Evolutionary conservation across 768 basidiomycete genomes (phyloP), one percentile per base, ranked within the genome.

Genomic region (Udeniomyces megalosporus): DNA sequence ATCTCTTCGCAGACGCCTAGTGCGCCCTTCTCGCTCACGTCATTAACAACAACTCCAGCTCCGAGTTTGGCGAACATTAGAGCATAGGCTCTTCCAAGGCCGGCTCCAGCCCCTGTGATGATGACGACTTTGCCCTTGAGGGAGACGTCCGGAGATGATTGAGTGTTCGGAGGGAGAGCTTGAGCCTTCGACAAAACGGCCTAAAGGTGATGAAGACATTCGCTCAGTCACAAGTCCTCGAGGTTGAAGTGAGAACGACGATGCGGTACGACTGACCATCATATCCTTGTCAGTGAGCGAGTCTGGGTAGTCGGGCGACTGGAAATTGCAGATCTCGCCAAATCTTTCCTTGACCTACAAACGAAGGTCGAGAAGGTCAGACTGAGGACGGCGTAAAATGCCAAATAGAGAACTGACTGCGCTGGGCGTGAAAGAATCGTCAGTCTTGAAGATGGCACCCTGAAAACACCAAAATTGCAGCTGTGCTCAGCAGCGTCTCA

Each of bases 31-130:
- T 84, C 85, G 71, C 79, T 89, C 51, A 96, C 84, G 69, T 99
- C 95, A 71, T 97, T 99, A 47, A 97, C 82, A 49, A 97, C 86
- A 34, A 99, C 87, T 68, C 95, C 95, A 11, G 90, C 93, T n/a
- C 95, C 93, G 10, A 92, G 82, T 58, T 80, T 82, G 28, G 80
- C 87, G 70, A 85, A 97, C 86, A 96, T 87, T 47, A 85, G 78
- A 0, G 95, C 87, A 70, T 97, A 95, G 1, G 82, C 81, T 31
- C 95, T 83, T 20, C 95, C 95, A 32, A 99, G 82, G 57, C 93
- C 95, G 29, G 86, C 88, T 46, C 93, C 93, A 7, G 91, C 88
- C 44, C 93, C 95, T 2, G 95, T 97, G 68, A 97, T 80, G 68
- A 99, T 83, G 63, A 86, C 87, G 12, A 90, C 93, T 76, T 96